Evolutionary conservation across 306 rosid species (phyloP).

Genomic region (Echinosophora koreensis): DNA sequence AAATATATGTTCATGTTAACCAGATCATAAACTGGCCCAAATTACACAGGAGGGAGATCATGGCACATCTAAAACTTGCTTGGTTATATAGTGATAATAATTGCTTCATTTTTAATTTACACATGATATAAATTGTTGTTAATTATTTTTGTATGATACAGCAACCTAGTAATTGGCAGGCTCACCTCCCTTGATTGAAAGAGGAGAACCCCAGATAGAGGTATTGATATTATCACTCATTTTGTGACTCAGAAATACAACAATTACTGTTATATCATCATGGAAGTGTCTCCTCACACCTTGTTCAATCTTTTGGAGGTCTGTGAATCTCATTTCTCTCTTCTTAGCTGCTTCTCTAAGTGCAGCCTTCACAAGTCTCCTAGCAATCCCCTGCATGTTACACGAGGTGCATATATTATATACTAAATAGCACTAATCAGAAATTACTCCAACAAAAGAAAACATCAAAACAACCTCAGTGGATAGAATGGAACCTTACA

Average conservation of each 20-base stretch:
- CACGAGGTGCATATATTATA: not conserved
- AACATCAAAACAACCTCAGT: slow-evolving; percentile 4
- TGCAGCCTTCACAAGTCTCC: slow-evolving; percentile 69
- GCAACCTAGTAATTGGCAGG: slow-evolving; percentile 53
- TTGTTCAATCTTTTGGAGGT: slow-evolving; percentile 73
- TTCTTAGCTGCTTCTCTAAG: slow-evolving; percentile 87
- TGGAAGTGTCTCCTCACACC: slow-evolving; percentile 91
- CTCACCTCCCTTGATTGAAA: slow-evolving; percentile 78
- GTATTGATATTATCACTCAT: slow-evolving; percentile 41
- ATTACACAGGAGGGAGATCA: slow-evolving; percentile 4
- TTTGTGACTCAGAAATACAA: slow-evolving; percentile 67
- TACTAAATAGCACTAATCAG: not conserved
- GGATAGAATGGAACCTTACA: slow-evolving; percentile 52
- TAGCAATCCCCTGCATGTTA: slow-evolving; percentile 68
- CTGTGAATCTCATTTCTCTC: slow-evolving; percentile 80
- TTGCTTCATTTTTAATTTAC: slow-evolving; percentile 38
- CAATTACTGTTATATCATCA: slow-evolving; percentile 83
- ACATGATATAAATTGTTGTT: not conserved
- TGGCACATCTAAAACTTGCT: slow-evolving; percentile 27
- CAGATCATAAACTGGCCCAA: slow-evolving; percentile 20
- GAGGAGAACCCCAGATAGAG: slow-evolving; percentile 54
- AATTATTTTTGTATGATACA: slow-evolving; percentile 22
- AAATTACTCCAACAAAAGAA: not conserved
- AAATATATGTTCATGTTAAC: slow-evolving; percentile 13
- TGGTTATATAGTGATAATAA: slow-evolving; percentile 7